Base-by-base conservation (phyloP, 2,329 filamentous ascomycete species). In the Akanthomyces dipterigenus region DNA sequence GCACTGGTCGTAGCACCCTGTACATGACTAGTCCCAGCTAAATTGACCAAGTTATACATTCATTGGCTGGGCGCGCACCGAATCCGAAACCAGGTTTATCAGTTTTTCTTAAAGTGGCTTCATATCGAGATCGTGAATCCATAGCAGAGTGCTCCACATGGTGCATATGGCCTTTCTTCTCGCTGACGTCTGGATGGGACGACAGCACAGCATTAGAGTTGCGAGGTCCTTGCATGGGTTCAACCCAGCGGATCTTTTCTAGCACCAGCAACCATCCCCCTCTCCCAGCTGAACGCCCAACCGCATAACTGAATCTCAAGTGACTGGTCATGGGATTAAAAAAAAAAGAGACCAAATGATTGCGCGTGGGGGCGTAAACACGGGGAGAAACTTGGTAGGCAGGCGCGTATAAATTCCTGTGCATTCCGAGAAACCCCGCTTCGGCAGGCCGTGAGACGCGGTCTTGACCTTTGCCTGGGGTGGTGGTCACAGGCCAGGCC, bases 61-160 rank as follows among this genome's bases (percentile, higher is more conserved):
- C 42, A 57, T 57, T 57, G 55, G 55, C 43, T 49, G 55, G 36
- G n/a, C 31, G 14, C 20, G 31, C 43, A 49, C 43, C 16, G 55
- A 48, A 57, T 49, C 43, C 55, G 55, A 57, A 57, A 57, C 55
- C 55, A 57, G 55, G 55, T 45, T 57, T 49, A 48, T 48, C 2
- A 38, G 28, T 57, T 48, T 57, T 57, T 56, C 49, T 49, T 57
- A 38, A 51, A 59, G 55, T 59, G 55, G 55, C 55, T 59, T 59
- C 46, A 36, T 59, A 59, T 59, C 55, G 55, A 59, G 55, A 59
- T 59, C 45, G 55, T 24, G 55, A 51, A 43, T 51, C 55, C 55
- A 59, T 50, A 59, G n/a, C 28, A 28, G n/a, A 45, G 50, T 26
- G 42, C 46, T 59, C 55, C 55, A 59, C 55, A 28, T 59, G 34